Conservation (phyloP, 1,284 basidiomycete genomes). For the Apiotrichum akiyoshidainum region DNA sequence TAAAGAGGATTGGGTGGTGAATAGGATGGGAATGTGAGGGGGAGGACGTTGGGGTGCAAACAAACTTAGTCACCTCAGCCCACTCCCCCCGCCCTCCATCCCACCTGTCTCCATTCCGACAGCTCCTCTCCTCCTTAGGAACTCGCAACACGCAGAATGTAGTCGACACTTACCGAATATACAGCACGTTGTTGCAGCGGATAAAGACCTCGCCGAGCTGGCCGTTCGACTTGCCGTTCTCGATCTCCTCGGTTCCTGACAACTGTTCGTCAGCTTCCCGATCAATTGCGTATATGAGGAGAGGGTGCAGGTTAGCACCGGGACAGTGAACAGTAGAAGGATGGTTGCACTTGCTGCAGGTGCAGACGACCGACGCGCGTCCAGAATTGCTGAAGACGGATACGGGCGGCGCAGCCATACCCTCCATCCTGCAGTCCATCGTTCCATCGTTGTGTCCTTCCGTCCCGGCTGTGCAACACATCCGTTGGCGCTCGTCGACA, state of each 20-base stretch:
- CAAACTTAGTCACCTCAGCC: too few relatives aligned
- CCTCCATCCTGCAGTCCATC: background rate
- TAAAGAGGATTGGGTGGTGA: too few relatives aligned
- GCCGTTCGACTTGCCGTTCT: slow-evolving; percentile 93
- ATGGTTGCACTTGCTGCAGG: too few relatives aligned
- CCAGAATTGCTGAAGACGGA: background rate
- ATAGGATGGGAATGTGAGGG: too few relatives aligned
- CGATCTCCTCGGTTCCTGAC: slow-evolving; percentile 97
- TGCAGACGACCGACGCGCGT: too few relatives aligned
- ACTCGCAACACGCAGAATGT: too few relatives aligned
- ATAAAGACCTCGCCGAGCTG: slow-evolving; percentile 98
- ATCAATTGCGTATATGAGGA: too few relatives aligned
- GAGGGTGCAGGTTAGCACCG: too few relatives aligned
- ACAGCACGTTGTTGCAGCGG: slow-evolving; percentile 91
- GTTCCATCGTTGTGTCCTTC: background rate
- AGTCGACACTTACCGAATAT: slow-evolving; percentile 58
- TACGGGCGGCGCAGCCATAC: background rate
- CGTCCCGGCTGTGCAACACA: background rate
- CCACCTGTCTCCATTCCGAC: too few relatives aligned
- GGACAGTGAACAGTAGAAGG: too few relatives aligned
- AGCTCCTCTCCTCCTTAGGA: background rate
- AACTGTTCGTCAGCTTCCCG: slow-evolving; percentile 57
- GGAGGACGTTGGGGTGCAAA: too few relatives aligned
- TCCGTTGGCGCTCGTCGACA: slow-evolving; percentile 11
- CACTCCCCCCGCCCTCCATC: too few relatives aligned